phyloP scores from a whole-genome alignment of 768 basidiomycete species.

The Serpula lacrymans region DNA sequence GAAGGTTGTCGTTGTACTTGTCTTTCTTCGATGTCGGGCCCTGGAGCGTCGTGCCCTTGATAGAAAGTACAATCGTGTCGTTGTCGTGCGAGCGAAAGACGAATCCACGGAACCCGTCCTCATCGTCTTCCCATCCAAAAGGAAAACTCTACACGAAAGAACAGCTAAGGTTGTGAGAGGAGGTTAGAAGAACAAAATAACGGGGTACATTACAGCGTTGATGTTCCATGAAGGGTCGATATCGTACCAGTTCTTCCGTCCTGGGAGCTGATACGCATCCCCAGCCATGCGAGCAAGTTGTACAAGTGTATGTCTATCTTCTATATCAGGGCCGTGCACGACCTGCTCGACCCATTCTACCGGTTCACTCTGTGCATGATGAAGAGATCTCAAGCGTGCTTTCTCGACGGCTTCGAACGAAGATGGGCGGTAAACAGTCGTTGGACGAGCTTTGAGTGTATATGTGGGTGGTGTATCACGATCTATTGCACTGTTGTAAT shows the following conservation, averaged over 20 bases:
- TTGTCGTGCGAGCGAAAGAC: conserved; percentile 80
- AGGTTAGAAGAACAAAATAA: conserved; percentile 8
- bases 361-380: conserved; percentile 43
- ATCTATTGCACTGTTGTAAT: no score
- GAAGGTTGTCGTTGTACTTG: conserved; percentile 87
- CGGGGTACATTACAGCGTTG: conserved; percentile 30
- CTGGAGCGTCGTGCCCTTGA: conserved; percentile 85
- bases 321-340: conserved; percentile 72
- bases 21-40: conserved; percentile 89
- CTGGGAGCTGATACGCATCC: conserved; percentile 82
- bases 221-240: conserved; percentile 70
- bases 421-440: conserved; percentile 58
- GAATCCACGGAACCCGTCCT: conserved; percentile 85
- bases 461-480: conserved; percentile 10
- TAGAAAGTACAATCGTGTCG: conserved; percentile 78
- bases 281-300: conserved; percentile 86
- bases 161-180: conserved; percentile 1
- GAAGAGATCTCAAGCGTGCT: conserved; percentile 51
- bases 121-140: conserved; percentile 66
- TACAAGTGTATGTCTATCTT: conserved; percentile 73
- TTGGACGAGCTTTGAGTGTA: conserved; percentile 46
- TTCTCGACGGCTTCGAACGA: conserved; percentile 48
- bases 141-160: conserved; percentile 60
- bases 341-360: conserved; percentile 68
- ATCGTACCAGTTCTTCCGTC: conserved; percentile 77